Evolutionary conservation across 2,329 filamentous ascomycete genomes (phyloP).

Genomic region (Diaporthe sp.): DNA sequence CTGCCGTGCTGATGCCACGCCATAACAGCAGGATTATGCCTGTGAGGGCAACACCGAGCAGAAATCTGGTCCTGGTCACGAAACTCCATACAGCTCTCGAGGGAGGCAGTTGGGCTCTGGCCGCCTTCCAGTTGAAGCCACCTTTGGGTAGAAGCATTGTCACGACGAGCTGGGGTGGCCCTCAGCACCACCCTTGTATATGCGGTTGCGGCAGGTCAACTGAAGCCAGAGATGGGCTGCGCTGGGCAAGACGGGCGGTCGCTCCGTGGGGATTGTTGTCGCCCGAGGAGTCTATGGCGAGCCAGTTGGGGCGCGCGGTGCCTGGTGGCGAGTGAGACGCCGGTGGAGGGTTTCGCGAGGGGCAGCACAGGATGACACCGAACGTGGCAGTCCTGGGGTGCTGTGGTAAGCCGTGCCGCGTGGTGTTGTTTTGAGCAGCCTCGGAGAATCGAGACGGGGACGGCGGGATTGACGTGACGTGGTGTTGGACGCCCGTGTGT

Average conservation of each 20-base stretch:
- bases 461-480: constrained; percentile 1
- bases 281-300: neutral
- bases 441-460: neutral
- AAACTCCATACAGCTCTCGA: constrained; percentile 78
- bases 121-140: constrained; percentile 92
- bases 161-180: constrained; percentile 54
- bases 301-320: neutral
- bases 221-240: constrained; percentile 26
- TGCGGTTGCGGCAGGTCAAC: constrained; percentile 32
- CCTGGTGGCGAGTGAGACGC: constrained; percentile 20
- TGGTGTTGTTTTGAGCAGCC: neutral
- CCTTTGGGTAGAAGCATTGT: constrained; percentile 92
- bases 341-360: constrained; percentile 8
- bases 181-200: constrained; percentile 54
- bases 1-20: constrained; percentile 84
- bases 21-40: constrained; percentile 85
- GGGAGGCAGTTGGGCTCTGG: constrained; percentile 82
- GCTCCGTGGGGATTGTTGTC: neutral
- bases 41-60: constrained; percentile 78
- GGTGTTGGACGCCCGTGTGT: constrained; percentile 9
- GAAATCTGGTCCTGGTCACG: constrained; percentile 81
- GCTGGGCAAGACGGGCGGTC: constrained; percentile 33
- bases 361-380: constrained; percentile 26
- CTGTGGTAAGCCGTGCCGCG: neutral
- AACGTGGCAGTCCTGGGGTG: constrained; percentile 25